These are phyloP conservation scores for Thermoascus crustaceus DNA, from an alignment of 2,329 filamentous ascomycete genomes.

Conservation along the genomic window DNA sequence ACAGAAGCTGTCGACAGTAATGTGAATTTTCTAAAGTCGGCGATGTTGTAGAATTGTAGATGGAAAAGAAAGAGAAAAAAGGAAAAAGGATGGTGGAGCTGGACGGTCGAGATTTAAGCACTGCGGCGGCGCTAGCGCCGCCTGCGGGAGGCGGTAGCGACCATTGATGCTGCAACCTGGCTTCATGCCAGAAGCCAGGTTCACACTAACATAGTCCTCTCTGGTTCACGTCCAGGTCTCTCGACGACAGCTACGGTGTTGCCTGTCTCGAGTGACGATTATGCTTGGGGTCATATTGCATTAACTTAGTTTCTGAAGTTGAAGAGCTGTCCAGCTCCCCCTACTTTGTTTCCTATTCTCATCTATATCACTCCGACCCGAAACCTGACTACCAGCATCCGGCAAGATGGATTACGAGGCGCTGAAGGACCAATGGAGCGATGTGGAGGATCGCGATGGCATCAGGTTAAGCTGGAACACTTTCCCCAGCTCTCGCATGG, in stretches of 20 bases:
- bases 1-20: slow-evolving; percentile 52
- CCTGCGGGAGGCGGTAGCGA: slow-evolving; percentile 25
- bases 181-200: slow-evolving; percentile 30
- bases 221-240: slow-evolving; percentile 20
- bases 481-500: slow-evolving; percentile 96
- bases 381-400: slow-evolving; percentile 11
- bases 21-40: slow-evolving; percentile 49
- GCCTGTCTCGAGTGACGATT: slow-evolving; percentile 22
- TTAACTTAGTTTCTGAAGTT: slow-evolving; percentile 15
- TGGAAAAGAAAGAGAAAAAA: slow-evolving; percentile 30
- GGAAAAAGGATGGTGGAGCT: slow-evolving; percentile 21
- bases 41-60: slow-evolving; percentile 39
- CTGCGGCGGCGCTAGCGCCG: slow-evolving; percentile 9
- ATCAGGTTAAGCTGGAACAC: slow-evolving; percentile 97
- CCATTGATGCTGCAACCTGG: slow-evolving; percentile 39
- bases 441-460: slow-evolving; percentile 93
- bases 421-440: slow-evolving; percentile 91
- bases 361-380: slow-evolving; percentile 5
- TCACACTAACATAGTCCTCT: slow-evolving; percentile 29
- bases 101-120: slow-evolving; percentile 20
- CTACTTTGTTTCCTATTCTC: neutral
- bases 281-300: slow-evolving; percentile 19
- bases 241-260: slow-evolving; percentile 23
- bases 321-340: slow-evolving; percentile 5
- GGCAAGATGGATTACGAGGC: slow-evolving; percentile 79